phyloP scores from a whole-genome alignment of 768 basidiomycete genomes.

The Termitomyces sp. region DNA sequence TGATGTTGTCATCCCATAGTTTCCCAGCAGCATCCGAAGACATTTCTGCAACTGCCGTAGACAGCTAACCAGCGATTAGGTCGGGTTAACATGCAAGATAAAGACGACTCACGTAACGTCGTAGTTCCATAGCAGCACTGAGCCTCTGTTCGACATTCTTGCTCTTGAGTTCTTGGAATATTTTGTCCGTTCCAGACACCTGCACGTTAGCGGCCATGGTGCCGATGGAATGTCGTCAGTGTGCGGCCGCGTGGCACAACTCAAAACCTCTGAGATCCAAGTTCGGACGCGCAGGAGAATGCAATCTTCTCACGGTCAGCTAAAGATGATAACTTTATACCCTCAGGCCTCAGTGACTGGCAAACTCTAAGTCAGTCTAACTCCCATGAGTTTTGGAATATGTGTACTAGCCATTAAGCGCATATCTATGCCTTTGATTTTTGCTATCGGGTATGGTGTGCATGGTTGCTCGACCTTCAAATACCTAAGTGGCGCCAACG shows the following conservation, averaged over 20 bases:
- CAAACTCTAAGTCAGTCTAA: too few relatives aligned
- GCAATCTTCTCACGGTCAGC: constrained; percentile 1
- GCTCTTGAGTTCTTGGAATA: constrained; percentile 65
- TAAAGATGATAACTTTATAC: not conserved
- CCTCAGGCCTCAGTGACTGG: too few relatives aligned
- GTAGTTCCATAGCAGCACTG: constrained; percentile 68
- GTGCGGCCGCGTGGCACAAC: not conserved
- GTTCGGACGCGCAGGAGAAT: not conserved
- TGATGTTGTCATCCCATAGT: constrained; percentile 85
- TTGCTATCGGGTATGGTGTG: too few relatives aligned
- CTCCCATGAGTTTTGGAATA: too few relatives aligned
- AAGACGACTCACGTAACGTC: constrained; percentile 59
- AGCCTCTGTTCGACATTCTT: constrained; percentile 60
- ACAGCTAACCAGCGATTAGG: constrained; percentile 45
- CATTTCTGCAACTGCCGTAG: constrained; percentile 72
- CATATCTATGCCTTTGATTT: too few relatives aligned
- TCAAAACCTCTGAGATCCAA: not conserved
- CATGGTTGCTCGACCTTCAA: too few relatives aligned
- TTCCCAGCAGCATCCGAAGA: constrained; percentile 77
- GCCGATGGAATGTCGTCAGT: not conserved
- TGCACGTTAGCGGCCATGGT: constrained; percentile 62
- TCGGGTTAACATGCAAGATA: constrained; percentile 1
- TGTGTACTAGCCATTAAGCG: too few relatives aligned
- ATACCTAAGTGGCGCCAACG: too few relatives aligned
- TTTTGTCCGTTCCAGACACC: constrained; percentile 56